phyloP scores from a whole-genome alignment of 2,329 filamentous ascomycete species.

The Ambrosiella xylebori region DNA sequence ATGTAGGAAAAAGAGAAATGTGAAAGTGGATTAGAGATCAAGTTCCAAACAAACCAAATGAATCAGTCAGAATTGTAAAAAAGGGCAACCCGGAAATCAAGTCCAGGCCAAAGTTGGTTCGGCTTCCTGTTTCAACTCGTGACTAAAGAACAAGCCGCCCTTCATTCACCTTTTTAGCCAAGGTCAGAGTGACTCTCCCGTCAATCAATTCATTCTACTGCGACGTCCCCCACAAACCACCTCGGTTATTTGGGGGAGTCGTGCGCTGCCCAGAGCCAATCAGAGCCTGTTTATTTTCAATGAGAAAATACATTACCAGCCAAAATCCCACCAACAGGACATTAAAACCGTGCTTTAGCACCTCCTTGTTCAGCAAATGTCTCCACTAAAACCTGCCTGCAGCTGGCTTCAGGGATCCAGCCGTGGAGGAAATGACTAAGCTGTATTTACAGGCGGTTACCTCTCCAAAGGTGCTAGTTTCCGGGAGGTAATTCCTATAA shows the following conservation, averaged over 20 bases:
- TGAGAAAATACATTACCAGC: constrained; percentile 2
- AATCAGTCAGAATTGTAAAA: neutral
- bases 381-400: no score
- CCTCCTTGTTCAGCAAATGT: neutral
- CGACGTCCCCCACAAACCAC: constrained; percentile 3
- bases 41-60: neutral
- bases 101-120: neutral
- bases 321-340: constrained; percentile 1
- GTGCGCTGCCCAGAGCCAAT: constrained; percentile 6
- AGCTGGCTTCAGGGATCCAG: no score
- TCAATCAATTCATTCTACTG: neutral
- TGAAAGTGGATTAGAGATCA: neutral
- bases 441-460: no score
- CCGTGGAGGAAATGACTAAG: no score
- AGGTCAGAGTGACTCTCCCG: constrained; percentile 1
- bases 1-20: neutral
- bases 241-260: constrained; percentile 11
- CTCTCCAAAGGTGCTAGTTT: no score
- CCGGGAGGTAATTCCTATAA: no score
- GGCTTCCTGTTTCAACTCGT: neutral
- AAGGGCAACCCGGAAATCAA: neutral
- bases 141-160: neutral
- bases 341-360: constrained; percentile 4
- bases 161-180: neutral
- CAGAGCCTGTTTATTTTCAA: constrained; percentile 12